Evolutionary conservation across 2,329 filamentous ascomycete genomes (phyloP).

Genomic region (Myriosclerotinia scirpicola): DNA sequence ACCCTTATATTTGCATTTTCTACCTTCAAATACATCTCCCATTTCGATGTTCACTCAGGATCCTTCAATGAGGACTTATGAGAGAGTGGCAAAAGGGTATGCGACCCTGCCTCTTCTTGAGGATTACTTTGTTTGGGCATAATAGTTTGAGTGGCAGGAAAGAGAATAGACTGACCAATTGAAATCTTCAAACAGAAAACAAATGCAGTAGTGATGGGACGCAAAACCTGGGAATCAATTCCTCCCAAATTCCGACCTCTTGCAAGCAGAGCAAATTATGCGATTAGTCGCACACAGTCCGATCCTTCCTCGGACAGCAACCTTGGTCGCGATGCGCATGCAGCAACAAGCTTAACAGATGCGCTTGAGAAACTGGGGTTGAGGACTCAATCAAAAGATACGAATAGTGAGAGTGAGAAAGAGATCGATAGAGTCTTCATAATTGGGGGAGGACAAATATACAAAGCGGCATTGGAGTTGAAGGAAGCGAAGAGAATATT

Average conservation of each 20-base stretch:
- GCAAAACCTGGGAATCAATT: conserved; percentile 94
- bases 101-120: not conserved
- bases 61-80: not conserved
- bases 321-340: not conserved
- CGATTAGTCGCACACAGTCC: conserved; percentile 60
- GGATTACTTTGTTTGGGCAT: not conserved
- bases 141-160: not conserved
- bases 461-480: conserved; percentile 65
- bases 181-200: conserved; percentile 23
- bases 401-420: not conserved
- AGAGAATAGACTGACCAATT: not conserved
- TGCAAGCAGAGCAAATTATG: conserved; percentile 75
- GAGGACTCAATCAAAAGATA: conserved; percentile 1
- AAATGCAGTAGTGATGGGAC: conserved; percentile 93
- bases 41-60: too few species aligned
- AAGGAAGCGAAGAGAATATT: conserved; percentile 61
- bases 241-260: conserved; percentile 77
- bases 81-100: not conserved
- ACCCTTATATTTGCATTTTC: too few species aligned
- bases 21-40: not conserved
- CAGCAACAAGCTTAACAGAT: conserved; percentile 2
- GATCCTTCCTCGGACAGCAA: not conserved
- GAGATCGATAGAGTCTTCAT: conserved; percentile 56
- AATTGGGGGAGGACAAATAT: conserved; percentile 89
- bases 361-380: not conserved